phyloP scores from a whole-genome alignment of 495 filamentous ascomycete genomes.

The Bathelium albidoporum region DNA sequence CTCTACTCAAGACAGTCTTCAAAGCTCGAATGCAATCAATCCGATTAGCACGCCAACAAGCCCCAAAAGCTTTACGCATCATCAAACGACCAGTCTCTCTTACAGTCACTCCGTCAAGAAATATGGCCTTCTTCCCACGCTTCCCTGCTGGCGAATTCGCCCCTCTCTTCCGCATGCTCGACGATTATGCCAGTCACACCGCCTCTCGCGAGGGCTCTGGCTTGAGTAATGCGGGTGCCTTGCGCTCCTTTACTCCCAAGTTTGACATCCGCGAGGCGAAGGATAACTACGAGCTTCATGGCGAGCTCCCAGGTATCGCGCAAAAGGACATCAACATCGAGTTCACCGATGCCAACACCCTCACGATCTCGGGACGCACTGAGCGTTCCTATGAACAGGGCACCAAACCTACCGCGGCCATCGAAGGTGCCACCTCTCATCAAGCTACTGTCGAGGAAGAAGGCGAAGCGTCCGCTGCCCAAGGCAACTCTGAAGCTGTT shows the following conservation, averaged over 20 bases:
- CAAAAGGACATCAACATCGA: slow-evolving; percentile 72
- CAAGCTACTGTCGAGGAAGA: slow-evolving; percentile 29
- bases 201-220: slow-evolving; percentile 18
- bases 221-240: slow-evolving; percentile 10
- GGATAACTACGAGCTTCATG: slow-evolving; percentile 66
- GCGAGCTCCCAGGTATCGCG: slow-evolving; percentile 76
- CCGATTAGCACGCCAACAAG: slow-evolving; percentile 13
- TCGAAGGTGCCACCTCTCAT: slow-evolving; percentile 11
- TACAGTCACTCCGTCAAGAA: slow-evolving; percentile 16
- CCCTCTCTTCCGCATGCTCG: slow-evolving; percentile 65
- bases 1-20: background rate
- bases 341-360: slow-evolving; percentile 68
- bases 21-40: slow-evolving; percentile 1
- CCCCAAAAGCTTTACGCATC: slow-evolving; percentile 12
- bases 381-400: slow-evolving; percentile 37
- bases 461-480: slow-evolving; percentile 14
- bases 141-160: slow-evolving; percentile 43
- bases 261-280: slow-evolving; percentile 73
- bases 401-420: slow-evolving; percentile 34
- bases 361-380: slow-evolving; percentile 60
- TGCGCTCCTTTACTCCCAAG: slow-evolving; percentile 51
- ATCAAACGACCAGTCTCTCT: slow-evolving; percentile 12
- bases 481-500: slow-evolving; percentile 25
- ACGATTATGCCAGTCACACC: slow-evolving; percentile 57
- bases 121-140: slow-evolving; percentile 59